A percentile compares a stretch with the other conserved stretches of the same genome.
Conservation (phyloP, 768 basidiomycete genomes). For the Arthromyces matolae region DNA sequence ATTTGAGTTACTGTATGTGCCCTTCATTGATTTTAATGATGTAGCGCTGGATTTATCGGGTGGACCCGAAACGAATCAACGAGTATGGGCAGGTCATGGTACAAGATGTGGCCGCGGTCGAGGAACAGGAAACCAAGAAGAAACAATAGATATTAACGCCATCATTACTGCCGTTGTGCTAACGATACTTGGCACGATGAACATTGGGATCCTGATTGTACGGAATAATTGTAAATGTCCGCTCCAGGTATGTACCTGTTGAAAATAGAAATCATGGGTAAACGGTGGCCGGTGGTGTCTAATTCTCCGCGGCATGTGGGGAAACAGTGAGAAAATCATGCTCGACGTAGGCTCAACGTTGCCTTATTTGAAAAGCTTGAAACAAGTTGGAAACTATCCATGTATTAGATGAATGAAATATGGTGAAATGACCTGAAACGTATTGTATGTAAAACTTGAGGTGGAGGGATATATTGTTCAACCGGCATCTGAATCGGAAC, state of each 20-base stretch:
- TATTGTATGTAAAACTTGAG: slow-evolving; percentile 7
- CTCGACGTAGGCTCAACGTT: too few relatives aligned
- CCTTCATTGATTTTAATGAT: slow-evolving; percentile 19
- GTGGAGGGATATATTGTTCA: slow-evolving; percentile 11
- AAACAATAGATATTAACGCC: slow-evolving; percentile 39
- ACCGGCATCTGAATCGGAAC: slow-evolving; percentile 42
- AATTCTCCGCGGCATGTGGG: too few relatives aligned
- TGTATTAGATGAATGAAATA: neutral
- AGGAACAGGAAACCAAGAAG: slow-evolving; percentile 59
- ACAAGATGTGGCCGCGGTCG: slow-evolving; percentile 39
- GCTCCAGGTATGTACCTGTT: too few relatives aligned
- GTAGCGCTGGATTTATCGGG: slow-evolving; percentile 95
- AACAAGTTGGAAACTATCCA: too few relatives aligned
- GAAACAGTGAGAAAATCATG: too few relatives aligned
- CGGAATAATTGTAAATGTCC: too few relatives aligned
- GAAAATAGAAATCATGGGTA: too few relatives aligned
- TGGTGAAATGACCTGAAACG: slow-evolving; percentile 14
- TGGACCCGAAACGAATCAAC: slow-evolving; percentile 92
- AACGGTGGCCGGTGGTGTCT: too few relatives aligned
- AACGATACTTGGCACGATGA: too few relatives aligned
- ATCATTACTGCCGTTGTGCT: too few relatives aligned
- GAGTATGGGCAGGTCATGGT: slow-evolving; percentile 89
- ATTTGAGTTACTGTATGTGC: neutral
- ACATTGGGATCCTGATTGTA: too few relatives aligned
- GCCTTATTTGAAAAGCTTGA: too few relatives aligned